Conservation (phyloP, 192 early-diverging fungal species). For the Phycomyces nitens region DNA sequence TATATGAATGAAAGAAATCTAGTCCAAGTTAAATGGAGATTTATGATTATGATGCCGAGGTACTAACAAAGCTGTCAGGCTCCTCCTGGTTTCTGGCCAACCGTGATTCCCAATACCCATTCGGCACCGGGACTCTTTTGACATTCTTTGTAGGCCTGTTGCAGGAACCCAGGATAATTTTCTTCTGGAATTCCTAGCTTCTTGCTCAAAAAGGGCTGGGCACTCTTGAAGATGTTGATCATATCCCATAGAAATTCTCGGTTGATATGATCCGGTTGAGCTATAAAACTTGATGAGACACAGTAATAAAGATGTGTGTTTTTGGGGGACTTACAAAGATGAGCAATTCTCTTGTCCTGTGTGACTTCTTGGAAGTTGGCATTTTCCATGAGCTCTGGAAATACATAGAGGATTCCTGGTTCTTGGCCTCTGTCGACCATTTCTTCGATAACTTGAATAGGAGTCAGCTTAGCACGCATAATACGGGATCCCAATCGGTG, state of each 20-base stretch:
- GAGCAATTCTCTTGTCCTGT: conserved; percentile 2
- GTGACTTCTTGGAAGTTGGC: conserved; percentile 1
- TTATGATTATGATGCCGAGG: too few relatives aligned
- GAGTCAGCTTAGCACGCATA: neutral
- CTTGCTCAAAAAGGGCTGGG: conserved; percentile 10
- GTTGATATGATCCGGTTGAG: conserved; percentile 10
- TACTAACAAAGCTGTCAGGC: neutral
- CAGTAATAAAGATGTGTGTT: too few relatives aligned
- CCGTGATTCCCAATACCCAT: conserved; percentile 15
- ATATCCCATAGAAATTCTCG: conserved; percentile 19
- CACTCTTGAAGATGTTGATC: conserved; percentile 15
- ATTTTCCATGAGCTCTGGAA: neutral
- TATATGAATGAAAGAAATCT: too few relatives aligned
- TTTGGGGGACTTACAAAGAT: conserved; percentile 13
- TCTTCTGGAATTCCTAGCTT: conserved; percentile 7
- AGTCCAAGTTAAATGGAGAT: too few relatives aligned
- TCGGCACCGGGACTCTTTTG: conserved; percentile 10
- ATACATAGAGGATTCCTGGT: conserved; percentile 8
- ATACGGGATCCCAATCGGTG: neutral
- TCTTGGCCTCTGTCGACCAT: conserved; percentile 25
- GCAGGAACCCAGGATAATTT: conserved; percentile 19
- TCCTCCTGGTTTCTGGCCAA: conserved; percentile 9
- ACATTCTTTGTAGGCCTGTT: conserved; percentile 3
- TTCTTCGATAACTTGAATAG: conserved; percentile 16
- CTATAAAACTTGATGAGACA: neutral